Conservation (phyloP, 2,329 filamentous ascomycete species). For the Stemphylium vesicarium region DNA sequence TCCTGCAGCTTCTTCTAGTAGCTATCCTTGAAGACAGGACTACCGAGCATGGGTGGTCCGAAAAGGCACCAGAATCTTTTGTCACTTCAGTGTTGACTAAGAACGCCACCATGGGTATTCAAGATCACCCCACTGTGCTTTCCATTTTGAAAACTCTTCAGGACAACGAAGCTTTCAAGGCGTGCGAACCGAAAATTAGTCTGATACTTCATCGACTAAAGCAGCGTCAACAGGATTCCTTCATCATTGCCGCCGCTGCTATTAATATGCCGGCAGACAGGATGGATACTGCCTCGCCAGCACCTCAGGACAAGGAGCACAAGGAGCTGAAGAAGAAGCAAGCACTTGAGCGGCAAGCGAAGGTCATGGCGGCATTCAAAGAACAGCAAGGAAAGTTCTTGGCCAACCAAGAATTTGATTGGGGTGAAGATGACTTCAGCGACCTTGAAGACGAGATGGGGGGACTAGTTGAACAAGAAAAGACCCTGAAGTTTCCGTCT, state of each 20-base stretch:
- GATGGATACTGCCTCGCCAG: slow-evolving; percentile 83
- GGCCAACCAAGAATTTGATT: slow-evolving; percentile 86
- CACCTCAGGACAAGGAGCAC: slow-evolving; percentile 72
- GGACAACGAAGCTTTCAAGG: slow-evolving; percentile 75
- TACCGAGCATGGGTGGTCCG: slow-evolving; percentile 48
- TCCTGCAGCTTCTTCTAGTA: slow-evolving; percentile 84
- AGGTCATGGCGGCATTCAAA: slow-evolving; percentile 97
- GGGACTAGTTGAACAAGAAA: slow-evolving; percentile 67
- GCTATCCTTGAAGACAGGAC: slow-evolving; percentile 82
- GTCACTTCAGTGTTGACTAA: slow-evolving; percentile 72
- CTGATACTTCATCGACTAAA: slow-evolving; percentile 85
- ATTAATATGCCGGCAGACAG: slow-evolving; percentile 73
- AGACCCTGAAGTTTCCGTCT: slow-evolving; percentile 86
- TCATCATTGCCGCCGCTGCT: slow-evolving; percentile 69
- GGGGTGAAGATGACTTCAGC: slow-evolving; percentile 81
- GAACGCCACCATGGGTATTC: slow-evolving; percentile 56
- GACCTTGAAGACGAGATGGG: slow-evolving; percentile 72
- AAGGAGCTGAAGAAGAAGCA: slow-evolving; percentile 89
- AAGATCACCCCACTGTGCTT: slow-evolving; percentile 55
- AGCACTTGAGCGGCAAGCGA: slow-evolving; percentile 85
- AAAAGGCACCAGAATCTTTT: slow-evolving; percentile 68
- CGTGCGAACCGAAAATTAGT: slow-evolving; percentile 82
- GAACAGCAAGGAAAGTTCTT: slow-evolving; percentile 96
- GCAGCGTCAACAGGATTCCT: slow-evolving; percentile 77
- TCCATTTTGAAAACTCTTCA: slow-evolving; percentile 61